Conservation (phyloP, 345 rosid genomes). For the Punica granatum region DNA sequence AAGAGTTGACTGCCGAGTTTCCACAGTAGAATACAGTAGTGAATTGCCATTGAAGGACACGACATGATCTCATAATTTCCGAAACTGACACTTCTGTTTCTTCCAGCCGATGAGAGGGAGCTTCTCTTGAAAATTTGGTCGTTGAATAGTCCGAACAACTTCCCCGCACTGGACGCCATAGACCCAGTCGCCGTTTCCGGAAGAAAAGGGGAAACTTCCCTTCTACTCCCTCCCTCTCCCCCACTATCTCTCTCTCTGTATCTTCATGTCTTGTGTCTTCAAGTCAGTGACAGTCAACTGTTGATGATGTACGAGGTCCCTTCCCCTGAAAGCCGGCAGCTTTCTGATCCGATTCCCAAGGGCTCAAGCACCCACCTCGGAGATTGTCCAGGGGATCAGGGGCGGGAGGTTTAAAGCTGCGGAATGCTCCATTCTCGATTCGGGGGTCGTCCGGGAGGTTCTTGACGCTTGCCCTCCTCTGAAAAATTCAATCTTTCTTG, state of each 20-base stretch:
- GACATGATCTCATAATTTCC: neutral
- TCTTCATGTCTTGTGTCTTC: neutral
- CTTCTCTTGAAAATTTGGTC: neutral
- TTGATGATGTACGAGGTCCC: neutral
- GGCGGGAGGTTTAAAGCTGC: neutral
- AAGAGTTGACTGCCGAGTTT: too few relatives aligned
- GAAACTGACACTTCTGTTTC: neutral
- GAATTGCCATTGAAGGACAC: neutral
- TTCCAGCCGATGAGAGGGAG: neutral
- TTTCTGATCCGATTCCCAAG: slow-evolving; percentile 6
- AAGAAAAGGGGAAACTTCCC: slow-evolving; percentile 5
- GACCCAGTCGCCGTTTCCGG: neutral
- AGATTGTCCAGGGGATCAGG: neutral
- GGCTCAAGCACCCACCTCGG: slow-evolving; percentile 3
- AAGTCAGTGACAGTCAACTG: slow-evolving; percentile 14
- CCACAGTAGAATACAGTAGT: neutral
- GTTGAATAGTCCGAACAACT: neutral
- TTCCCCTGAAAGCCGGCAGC: neutral
- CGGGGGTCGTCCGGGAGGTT: slow-evolving; percentile 4
- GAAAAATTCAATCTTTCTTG: neutral
- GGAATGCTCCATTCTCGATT: slow-evolving; percentile 1
- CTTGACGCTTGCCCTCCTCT: neutral
- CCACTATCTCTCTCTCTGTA: neutral
- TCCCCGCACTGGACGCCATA: neutral
- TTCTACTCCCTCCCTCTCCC: neutral